Base-by-base conservation (phyloP, 2,329 filamentous ascomycete species). In the Pseudogymnoascus verrucosus region DNA sequence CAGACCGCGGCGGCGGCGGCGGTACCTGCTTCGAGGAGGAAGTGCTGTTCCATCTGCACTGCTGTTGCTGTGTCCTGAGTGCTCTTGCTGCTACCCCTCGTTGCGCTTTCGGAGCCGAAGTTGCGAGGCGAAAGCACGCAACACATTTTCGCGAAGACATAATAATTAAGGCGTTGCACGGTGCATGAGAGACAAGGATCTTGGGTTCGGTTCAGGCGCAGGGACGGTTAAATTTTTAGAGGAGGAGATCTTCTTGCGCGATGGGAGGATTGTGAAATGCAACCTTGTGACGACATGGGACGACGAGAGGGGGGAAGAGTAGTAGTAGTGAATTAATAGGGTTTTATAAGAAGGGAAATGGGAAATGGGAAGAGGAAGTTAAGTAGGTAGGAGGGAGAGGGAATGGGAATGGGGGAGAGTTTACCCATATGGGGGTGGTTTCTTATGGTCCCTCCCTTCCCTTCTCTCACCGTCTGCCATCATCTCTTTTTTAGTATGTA, bases 91-190 rank as follows among this genome's bases (percentile, higher is more conserved):
- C 19, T 19, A 34, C 51, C 28, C 28, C 51, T 57, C 51, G 51
- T 57, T 57, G 51, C 26, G 51, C 28, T 34, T 34, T 57, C 51
- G 51, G 51, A 21, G 51, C 16, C 6, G 51, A 57, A 10, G 51
- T 57, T 57, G 51, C 51, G 28, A 57, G 51, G 51, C 51, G 51
- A 57, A 57, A 57, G 51, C 51, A 57, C 51, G 51, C 51, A 57
- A 57, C 51, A 19, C 51, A 57, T 57, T 57, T 57, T 34, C 28
- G 51, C 51, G 51, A 57, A 57, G 51, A 57, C 51, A 57, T 57
- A 34, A 34, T 57, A 12, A 57, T 57, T 57, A 57, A 34, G 51
- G 28, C 26, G 51, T 57, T 57, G 51, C 51, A 57, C 51, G 10
- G 51, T 57, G 51, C 51, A 57, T 57, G 51, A 57, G 51, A 57